Evolutionary conservation across 1,139 yeast species (phyloP).

Genomic region (Suhomyces panamericanus): DNA sequence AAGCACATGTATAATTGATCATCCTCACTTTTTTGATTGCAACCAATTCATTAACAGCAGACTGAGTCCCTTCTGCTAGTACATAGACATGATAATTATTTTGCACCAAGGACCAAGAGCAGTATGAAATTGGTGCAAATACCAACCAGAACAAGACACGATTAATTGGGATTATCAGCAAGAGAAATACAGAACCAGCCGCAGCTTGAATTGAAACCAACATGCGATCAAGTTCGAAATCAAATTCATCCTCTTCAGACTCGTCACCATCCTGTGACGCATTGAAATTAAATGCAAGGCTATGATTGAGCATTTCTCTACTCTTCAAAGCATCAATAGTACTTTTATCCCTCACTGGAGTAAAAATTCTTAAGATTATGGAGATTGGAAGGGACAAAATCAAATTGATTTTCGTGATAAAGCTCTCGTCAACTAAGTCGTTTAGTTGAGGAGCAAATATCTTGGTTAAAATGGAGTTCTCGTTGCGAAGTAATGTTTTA

Average conservation of each 20-base stretch:
- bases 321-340: constrained; percentile 9
- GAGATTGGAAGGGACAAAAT: constrained; percentile 46
- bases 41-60: not conserved
- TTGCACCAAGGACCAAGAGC: constrained; percentile 1
- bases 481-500: not conserved
- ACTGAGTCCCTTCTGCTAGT: constrained; percentile 1
- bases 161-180: constrained; percentile 12
- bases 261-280: constrained; percentile 1
- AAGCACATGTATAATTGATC: constrained; percentile 38
- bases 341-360: constrained; percentile 45
- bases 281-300: not conserved
- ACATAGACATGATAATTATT: constrained; percentile 3
- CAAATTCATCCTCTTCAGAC: constrained; percentile 15
- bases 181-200: constrained; percentile 20
- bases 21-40: constrained; percentile 13
- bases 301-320: constrained; percentile 4
- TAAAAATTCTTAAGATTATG: constrained; percentile 43
- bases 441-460: constrained; percentile 17
- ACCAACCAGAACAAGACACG: constrained; percentile 7
- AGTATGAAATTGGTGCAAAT: not conserved
- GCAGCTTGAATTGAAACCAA: constrained; percentile 24
- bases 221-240: constrained; percentile 20
- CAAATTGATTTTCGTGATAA: constrained; percentile 21
- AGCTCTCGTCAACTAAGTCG: constrained; percentile 10
- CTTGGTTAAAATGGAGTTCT: constrained; percentile 3